A percentile compares a stretch with the other conserved stretches of the same genome.
Evolutionary conservation across 352 stramenopile species (phyloP).

Genomic region (Phytophthora europaea): DNA sequence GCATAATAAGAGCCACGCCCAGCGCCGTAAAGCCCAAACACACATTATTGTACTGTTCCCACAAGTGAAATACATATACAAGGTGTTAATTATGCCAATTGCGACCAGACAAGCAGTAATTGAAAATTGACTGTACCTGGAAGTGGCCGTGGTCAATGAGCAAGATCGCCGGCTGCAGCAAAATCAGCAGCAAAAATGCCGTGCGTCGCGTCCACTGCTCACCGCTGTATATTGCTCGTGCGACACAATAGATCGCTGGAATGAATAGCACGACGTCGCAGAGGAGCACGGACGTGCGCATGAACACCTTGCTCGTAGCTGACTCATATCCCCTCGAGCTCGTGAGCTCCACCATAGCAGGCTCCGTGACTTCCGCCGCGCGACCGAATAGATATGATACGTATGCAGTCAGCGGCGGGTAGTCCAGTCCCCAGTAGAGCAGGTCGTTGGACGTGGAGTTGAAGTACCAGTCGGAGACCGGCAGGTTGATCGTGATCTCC

Average conservation of each 20-base stretch:
- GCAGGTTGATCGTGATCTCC: constrained; percentile 96
- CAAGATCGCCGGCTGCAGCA: constrained; percentile 91
- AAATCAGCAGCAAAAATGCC: constrained; percentile 70
- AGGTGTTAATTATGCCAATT: not conserved
- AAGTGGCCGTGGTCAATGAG: constrained; percentile 99
- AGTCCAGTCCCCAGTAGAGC: constrained; percentile 99
- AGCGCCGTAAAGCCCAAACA: constrained; percentile 94
- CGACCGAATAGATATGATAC: constrained; percentile 87
- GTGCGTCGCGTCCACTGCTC: constrained; percentile 70
- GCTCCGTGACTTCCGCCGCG: constrained; percentile 82
- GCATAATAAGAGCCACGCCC: constrained; percentile 73
- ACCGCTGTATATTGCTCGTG: constrained; percentile 54
- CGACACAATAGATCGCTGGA: constrained; percentile 59
- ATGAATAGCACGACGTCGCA: constrained; percentile 95
- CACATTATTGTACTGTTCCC: constrained; percentile 96
- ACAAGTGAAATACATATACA: not conserved
- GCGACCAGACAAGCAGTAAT: not conserved
- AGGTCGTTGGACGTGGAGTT: constrained; percentile 93
- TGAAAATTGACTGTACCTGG: constrained; percentile 70
- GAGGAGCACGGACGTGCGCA: constrained; percentile 94
- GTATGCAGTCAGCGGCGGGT: constrained; percentile 97
- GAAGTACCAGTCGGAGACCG: constrained; percentile 96
- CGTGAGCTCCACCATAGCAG: constrained; percentile 86
- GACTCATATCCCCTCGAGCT: constrained; percentile 90
- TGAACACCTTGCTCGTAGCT: constrained; percentile 87